Conservation (phyloP, 352 stramenopile genomes). For the Globisporangium lucens region DNA sequence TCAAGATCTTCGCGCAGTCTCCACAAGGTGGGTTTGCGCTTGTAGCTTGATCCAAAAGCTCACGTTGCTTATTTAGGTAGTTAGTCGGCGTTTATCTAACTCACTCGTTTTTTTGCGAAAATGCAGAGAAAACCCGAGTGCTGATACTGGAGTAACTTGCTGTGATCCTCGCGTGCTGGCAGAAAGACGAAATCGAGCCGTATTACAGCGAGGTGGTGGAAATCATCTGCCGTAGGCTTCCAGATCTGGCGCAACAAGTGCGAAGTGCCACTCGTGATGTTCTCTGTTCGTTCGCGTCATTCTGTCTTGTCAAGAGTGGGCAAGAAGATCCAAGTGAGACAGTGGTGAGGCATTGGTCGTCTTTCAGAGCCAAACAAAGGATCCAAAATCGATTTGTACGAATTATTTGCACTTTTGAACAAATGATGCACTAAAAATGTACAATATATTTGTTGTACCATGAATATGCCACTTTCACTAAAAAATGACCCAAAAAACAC, state of each 20-base stretch:
- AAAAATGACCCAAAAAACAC: too few species aligned
- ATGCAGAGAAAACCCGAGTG: constrained; percentile 44
- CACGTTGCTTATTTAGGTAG: background rate
- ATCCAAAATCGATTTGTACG: too few species aligned
- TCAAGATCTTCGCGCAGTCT: constrained; percentile 40
- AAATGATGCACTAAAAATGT: too few species aligned
- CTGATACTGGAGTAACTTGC: constrained; percentile 59
- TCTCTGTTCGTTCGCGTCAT: constrained; percentile 38
- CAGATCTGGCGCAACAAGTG: constrained; percentile 39
- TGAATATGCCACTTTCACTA: too few species aligned
- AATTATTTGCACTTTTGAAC: too few species aligned
- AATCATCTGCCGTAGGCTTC: constrained; percentile 42
- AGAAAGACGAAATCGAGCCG: constrained; percentile 37
- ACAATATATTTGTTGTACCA: too few species aligned
- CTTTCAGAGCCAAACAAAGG: too few species aligned
- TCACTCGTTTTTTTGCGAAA: background rate
- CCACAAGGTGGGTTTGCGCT: constrained; percentile 33
- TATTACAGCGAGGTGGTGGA: constrained; percentile 51
- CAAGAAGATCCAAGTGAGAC: too few species aligned
- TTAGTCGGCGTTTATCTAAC: background rate
- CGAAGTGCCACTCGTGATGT: constrained; percentile 43
- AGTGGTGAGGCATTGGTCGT: too few species aligned
- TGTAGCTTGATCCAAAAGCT: background rate
- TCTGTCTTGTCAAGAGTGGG: constrained; percentile 20
- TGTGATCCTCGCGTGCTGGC: constrained; percentile 54